Percentiles rank a stretch among this genome's conserved stretches.
phyloP scores from a whole-genome alignment of 768 basidiomycete species.

The Mycena polygramma region DNA sequence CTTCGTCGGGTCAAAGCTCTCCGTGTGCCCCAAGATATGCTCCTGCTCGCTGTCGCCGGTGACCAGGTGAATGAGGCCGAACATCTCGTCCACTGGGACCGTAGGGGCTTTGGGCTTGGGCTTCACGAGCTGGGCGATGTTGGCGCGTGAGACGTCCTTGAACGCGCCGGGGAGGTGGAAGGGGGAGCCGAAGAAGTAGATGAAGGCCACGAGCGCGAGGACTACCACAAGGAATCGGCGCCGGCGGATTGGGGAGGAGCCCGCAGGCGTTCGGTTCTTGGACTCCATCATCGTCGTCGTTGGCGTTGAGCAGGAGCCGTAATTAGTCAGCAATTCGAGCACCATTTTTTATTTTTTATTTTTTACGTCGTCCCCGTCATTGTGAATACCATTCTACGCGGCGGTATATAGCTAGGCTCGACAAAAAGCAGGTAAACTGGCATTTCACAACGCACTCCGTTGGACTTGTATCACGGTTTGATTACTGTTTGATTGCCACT shows the following conservation, averaged over 20 bases:
- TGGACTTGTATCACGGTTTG: too few relatives aligned
- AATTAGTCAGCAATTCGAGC: constrained; percentile 1
- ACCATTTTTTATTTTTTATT: not conserved
- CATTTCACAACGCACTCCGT: too few relatives aligned
- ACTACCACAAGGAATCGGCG: constrained; percentile 61
- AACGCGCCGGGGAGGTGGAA: constrained; percentile 56
- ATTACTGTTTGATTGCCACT: too few relatives aligned
- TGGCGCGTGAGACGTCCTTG: constrained; percentile 55
- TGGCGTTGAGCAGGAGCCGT: not conserved
- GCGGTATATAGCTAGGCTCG: too few relatives aligned
- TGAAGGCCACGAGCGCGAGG: constrained; percentile 50
- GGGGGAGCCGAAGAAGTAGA: constrained; percentile 59
- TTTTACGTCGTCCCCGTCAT: not conserved
- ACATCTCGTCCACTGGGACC: constrained; percentile 68
- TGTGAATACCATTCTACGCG: too few relatives aligned
- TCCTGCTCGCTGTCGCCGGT: constrained; percentile 60
- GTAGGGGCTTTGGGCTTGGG: constrained; percentile 37
- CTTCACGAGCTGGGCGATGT: constrained; percentile 54
- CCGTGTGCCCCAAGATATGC: constrained; percentile 53
- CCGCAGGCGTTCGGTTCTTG: constrained; percentile 29
- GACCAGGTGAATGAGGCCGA: constrained; percentile 77
- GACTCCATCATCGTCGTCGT: constrained; percentile 27
- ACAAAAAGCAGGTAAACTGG: too few relatives aligned
- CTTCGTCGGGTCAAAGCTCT: constrained; percentile 59
- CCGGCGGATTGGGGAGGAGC: constrained; percentile 50